Evolutionary conservation across 768 basidiomycete species (phyloP), one percentile per base, ranked within the genome.

Genomic region (Macrocybe gigantea): DNA sequence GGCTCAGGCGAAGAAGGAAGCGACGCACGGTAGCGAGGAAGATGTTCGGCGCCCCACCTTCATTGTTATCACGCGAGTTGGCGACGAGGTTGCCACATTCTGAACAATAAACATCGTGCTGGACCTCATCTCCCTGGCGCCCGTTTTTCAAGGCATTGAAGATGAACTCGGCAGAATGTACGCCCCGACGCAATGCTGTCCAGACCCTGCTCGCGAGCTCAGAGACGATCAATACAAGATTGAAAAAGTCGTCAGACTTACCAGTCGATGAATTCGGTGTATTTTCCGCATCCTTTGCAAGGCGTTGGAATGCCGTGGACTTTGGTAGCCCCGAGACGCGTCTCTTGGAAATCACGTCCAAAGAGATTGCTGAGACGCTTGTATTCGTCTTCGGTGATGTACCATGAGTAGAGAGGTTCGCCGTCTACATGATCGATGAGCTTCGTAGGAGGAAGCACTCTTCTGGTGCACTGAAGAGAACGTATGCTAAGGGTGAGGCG

Each of bases 121-220:
- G 8, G 5, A 33, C 15, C 42, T 43, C 42, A 13, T 43, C 34
- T 32, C 42, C 42, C 34, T 43, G 42, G 11, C 10, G 42, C 13
- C 30, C 30, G n/a, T 43, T 43, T 33, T 43, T 32, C 22, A 43
- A n/a, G 13, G 42, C 42, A n/a, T 33, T 9, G 30, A 43, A 43
- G n/a, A 43, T 33, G 42, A 43, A 43, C n/a, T 33, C 42, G 42
- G 42, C 30, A 13, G 42, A 43, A 10, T 43, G 42, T 5, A 43
- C 42, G 10, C 42, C 42, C 42, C 42, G 42, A 43, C 34, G 32
- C 42, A 43, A 43, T n/a, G 42, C 42, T 29, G 42, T 43, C 42
- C 42, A 43, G 12, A 43, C 30, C 42, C 42, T 43, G 34, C 4
- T 32, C 29, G 34, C 9, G 11, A 14, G 15, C 9, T 43, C 30